Percentiles rank a stretch among this genome's conserved stretches.
phyloP scores from a whole-genome alignment of 768 basidiomycete genomes.

The Trametes meyenii region DNA sequence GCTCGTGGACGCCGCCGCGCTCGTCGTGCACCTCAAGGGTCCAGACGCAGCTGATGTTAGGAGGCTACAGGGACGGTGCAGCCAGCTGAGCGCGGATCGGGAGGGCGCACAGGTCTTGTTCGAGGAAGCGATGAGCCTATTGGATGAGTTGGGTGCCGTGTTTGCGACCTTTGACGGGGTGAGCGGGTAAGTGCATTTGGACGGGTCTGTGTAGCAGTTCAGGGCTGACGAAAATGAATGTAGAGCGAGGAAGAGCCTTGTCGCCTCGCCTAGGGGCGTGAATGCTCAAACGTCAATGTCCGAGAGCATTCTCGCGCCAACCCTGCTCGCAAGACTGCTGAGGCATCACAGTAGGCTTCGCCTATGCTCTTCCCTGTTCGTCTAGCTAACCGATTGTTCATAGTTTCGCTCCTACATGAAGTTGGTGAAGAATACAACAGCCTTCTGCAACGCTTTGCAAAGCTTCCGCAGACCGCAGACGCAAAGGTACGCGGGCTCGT shows the following conservation, averaged over 20 bases:
- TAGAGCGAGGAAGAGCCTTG: conserved; percentile 25
- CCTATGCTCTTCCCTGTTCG: background rate
- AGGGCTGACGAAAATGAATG: background rate
- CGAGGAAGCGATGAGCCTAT: conserved; percentile 54
- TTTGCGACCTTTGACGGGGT: conserved; percentile 56
- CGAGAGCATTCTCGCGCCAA: conserved; percentile 59
- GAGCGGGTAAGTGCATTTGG: conserved; percentile 44
- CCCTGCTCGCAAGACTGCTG: conserved; percentile 61
- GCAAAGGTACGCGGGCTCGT: conserved; percentile 50
- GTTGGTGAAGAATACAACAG: conserved; percentile 51
- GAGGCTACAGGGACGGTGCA: conserved; percentile 59
- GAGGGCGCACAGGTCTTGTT: conserved; percentile 58
- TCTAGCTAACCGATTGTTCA: background rate
- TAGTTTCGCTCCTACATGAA: conserved; percentile 71
- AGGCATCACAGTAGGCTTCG: conserved; percentile 66
- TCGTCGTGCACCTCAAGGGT: conserved; percentile 50
- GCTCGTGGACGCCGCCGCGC: conserved; percentile 51
- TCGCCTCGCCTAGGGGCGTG: conserved; percentile 24
- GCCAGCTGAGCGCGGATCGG: conserved; percentile 41
- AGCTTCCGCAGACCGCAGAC: conserved; percentile 56
- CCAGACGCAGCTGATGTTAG: conserved; percentile 61
- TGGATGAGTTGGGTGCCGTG: conserved; percentile 61
- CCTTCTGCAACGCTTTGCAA: conserved; percentile 59
- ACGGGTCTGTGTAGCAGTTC: too few relatives aligned
- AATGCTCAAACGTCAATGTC: conserved; percentile 23